Evolutionary conservation across 2,329 filamentous ascomycete genomes (phyloP).

Genomic region (Raffaelea ambrosiae): DNA sequence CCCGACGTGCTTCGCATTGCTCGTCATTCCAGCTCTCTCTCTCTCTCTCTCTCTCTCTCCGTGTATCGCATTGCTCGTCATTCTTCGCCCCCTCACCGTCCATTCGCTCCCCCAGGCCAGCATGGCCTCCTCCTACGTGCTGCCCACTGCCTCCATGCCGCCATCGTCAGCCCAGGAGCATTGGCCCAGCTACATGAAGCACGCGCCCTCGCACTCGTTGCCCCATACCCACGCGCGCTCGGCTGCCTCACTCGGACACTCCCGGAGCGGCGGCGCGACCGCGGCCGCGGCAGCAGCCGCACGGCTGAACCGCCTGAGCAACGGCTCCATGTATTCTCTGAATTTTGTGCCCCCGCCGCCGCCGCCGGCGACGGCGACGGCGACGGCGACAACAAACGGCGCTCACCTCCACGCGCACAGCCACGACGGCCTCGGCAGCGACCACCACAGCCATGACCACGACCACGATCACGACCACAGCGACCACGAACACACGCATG

Average conservation of each 20-base stretch:
- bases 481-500: conserved; percentile 18
- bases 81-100: background rate
- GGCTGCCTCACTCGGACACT: conserved; percentile 30
- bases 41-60: background rate
- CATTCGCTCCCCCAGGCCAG: conserved; percentile 21
- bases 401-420: conserved; percentile 21
- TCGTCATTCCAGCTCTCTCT: too few species aligned
- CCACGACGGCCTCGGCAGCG: conserved; percentile 15
- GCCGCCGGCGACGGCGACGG: background rate
- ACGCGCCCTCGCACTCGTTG: conserved; percentile 3
- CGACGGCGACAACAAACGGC: conserved; percentile 18
- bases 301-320: conserved; percentile 9
- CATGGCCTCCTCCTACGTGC: conserved; percentile 40
- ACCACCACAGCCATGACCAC: conserved; percentile 2
- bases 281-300: background rate
- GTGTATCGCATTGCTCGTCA: background rate
- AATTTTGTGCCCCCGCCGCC: conserved; percentile 9
- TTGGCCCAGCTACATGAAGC: conserved; percentile 23
- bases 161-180: conserved; percentile 31
- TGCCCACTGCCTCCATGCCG: conserved; percentile 39
- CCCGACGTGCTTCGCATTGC: too few species aligned
- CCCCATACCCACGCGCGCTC: conserved; percentile 18
- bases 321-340: conserved; percentile 14
- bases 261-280: conserved; percentile 14
- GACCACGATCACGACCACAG: conserved; percentile 11